Evolutionary conservation across 1,284 basidiomycete genomes (phyloP), one percentile per base, ranked within the genome.

Genomic region (Trametes sp.): DNA sequence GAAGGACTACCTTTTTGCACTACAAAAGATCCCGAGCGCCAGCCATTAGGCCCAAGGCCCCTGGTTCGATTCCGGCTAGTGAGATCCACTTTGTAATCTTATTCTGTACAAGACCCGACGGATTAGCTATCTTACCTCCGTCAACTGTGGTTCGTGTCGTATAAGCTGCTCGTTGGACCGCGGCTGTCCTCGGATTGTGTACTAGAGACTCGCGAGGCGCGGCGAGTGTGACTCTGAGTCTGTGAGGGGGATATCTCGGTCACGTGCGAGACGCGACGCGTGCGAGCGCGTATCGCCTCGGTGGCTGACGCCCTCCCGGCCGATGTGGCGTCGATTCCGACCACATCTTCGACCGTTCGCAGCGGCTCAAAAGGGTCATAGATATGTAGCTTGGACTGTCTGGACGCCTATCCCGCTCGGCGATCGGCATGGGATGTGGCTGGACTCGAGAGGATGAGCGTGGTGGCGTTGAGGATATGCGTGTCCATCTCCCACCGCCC

Each of bases 11-110:
- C 29, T 48, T 29, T 29, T 29, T 19, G 31, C 4, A 29, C 45
- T 55, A n/a, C 56, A 57, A 57, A 60, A 53, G 42, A 28, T n/a
- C n/a, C n/a, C n/a, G n/a, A n/a, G n/a, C n/a, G n/a, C n/a, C n/a
- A n/a, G n/a, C n/a, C n/a, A n/a, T n/a, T n/a, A n/a, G n/a, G 44
- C 24, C n/a, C 21, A 45, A 65, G 35, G 61, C 59, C 64, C 52
- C 62, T 60, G 54, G 58, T 61, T 62, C 56, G 55, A 61, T 61
- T 50, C 63, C 3, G 19, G 10, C 6, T 42, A 2, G 7, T 9
- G 38, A 8, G 8, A 8, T 41, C 19, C 16, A 33, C n/a, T n/a
- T n/a, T n/a, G n/a, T n/a, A n/a, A n/a, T n/a, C n/a, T n/a, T n/a
- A n/a, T n/a, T n/a, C 31, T 33, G 31, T 33, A 33, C 7, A 33